These are phyloP conservation scores for Microbotryomycetes sp. DNA, from an alignment of 1,284 basidiomycete species.

Conservation along the genomic window DNA sequence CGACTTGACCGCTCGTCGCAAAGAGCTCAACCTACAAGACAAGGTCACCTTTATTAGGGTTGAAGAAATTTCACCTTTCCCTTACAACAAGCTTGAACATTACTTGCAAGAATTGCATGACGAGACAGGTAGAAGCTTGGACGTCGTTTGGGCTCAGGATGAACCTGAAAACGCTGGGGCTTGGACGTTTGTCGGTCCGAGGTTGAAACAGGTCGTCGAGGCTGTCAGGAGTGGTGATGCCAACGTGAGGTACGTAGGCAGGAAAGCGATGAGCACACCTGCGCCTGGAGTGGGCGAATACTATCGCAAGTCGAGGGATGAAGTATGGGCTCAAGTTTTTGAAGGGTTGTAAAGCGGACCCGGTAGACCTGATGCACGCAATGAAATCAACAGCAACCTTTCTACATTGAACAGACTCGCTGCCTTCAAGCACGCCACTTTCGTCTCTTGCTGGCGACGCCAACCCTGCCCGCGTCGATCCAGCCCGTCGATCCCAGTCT, in stretches of 20 bases:
- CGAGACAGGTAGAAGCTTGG: conserved; percentile 41
- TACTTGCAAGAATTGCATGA: conserved; percentile 49
- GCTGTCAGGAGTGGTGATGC: conserved; percentile 31
- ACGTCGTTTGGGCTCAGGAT: conserved; percentile 63
- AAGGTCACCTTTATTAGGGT: conserved; percentile 62
- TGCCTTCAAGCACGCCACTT: conserved; percentile 13
- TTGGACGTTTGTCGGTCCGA: conserved; percentile 56
- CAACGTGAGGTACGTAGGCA: conserved; percentile 53
- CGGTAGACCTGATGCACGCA: too few species aligned
- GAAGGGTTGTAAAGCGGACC: conserved; percentile 43
- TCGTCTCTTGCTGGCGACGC: conserved; percentile 11
- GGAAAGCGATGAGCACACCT: conserved; percentile 63
- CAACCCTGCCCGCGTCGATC: conserved; percentile 7
- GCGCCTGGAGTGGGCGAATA: conserved; percentile 67
- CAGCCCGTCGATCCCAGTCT: neutral
- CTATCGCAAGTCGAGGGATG: conserved; percentile 59
- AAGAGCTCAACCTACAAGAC: conserved; percentile 47
- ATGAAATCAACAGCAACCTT: too few species aligned
- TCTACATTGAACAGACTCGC: too few species aligned
- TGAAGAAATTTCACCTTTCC: conserved; percentile 81
- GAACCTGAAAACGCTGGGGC: conserved; percentile 80
- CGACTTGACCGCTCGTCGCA: conserved; percentile 64
- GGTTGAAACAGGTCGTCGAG: conserved; percentile 52
- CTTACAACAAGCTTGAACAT: conserved; percentile 52
- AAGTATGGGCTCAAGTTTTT: conserved; percentile 51